Percentiles rank a stretch among this genome's conserved stretches.
phyloP scores from a whole-genome alignment of 768 basidiomycete species.

The Pleurotus cornucopiae region DNA sequence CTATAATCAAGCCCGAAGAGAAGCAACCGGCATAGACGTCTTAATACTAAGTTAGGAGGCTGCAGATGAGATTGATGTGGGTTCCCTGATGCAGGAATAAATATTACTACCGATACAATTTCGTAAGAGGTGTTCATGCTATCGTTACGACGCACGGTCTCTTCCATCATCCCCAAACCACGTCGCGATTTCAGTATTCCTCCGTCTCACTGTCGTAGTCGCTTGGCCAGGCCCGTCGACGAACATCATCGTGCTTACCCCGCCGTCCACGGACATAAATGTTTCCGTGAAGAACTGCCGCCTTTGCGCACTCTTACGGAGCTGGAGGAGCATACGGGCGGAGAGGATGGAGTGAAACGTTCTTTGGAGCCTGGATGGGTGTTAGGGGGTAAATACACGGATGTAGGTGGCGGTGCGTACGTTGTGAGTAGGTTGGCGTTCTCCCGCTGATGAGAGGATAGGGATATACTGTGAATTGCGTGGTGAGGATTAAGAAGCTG shows the following conservation, averaged over 20 bases:
- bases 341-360: conserved; percentile 8
- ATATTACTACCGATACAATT: no score
- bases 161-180: conserved; percentile 3
- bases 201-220: background rate
- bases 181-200: background rate
- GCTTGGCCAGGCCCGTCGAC: background rate
- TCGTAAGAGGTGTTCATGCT: background rate
- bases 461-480: background rate
- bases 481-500: background rate
- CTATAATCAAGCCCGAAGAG: no score
- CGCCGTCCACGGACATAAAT: background rate
- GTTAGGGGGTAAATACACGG: background rate
- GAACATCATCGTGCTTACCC: conserved; percentile 1
- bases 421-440: conserved; percentile 1
- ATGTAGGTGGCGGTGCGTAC: background rate
- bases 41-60: no score
- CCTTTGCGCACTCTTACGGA: background rate
- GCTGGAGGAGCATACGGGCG: conserved; percentile 5
- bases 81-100: no score
- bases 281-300: background rate
- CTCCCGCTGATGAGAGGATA: background rate
- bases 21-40: no score
- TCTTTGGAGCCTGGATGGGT: conserved; percentile 6
- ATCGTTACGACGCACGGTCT: background rate
- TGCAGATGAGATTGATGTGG: no score